phyloP scores from a whole-genome alignment of 176 grass and related monocot genomes.

The Juncus inflexus region DNA sequence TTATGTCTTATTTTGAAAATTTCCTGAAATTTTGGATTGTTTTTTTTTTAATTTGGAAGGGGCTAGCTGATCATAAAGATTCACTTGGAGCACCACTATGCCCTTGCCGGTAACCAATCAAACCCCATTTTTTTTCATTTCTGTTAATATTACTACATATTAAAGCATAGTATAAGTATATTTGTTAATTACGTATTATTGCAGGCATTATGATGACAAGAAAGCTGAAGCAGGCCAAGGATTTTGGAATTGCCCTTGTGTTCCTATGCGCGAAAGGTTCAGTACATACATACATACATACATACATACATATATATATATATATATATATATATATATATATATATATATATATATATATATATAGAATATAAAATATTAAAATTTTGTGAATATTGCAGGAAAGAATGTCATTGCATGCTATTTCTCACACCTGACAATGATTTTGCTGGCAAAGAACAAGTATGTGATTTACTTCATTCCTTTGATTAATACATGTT shows the following conservation, averaged over 20 bases:
- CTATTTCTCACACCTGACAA: conserved; percentile 94
- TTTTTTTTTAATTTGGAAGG: conserved; percentile 34
- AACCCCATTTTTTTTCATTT: neutral
- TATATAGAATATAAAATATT: no score
- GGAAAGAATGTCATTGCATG: conserved; percentile 98
- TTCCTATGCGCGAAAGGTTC: conserved; percentile 93
- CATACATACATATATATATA: neutral
- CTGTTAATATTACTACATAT: neutral
- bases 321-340: conserved; percentile 6
- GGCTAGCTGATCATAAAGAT: conserved; percentile 94
- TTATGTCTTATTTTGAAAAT: neutral
- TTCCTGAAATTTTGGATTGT: neutral
- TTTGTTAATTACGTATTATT: neutral
- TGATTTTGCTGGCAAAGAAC: conserved; percentile 86
- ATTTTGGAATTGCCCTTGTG: conserved; percentile 98
- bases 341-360: neutral
- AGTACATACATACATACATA: neutral
- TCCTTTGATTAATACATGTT: conserved; percentile 9
- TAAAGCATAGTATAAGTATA: neutral
- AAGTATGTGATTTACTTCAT: conserved; percentile 38
- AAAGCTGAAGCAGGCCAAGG: conserved; percentile 82
- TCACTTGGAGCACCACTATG: conserved; percentile 78
- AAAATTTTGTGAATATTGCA: conserved; percentile 31
- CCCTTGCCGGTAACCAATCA: conserved; percentile 83
- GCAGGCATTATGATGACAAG: conserved; percentile 98